These are phyloP conservation scores for Fusarium sp. DNA, from an alignment of 2,329 filamentous ascomycete species.

Conservation along the genomic window DNA sequence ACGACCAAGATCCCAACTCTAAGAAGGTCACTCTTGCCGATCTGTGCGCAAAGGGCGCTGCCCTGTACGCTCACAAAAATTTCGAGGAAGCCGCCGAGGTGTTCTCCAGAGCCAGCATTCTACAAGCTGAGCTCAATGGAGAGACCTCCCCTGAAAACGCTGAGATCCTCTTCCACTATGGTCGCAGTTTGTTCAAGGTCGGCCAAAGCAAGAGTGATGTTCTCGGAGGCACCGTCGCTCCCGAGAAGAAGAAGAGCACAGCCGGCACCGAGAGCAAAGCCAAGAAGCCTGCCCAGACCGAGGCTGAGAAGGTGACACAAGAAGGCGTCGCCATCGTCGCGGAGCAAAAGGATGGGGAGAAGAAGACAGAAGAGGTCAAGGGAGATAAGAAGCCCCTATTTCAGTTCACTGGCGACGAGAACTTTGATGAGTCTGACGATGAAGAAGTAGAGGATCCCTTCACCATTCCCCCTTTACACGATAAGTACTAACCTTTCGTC, in stretches of 20 bases:
- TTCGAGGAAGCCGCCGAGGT: constrained; percentile 88
- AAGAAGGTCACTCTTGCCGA: constrained; percentile 79
- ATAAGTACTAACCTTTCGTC: constrained; percentile 22
- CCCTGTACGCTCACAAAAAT: constrained; percentile 91
- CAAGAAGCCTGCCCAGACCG: constrained; percentile 59
- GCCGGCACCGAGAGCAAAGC: constrained; percentile 53
- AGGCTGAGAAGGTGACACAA: constrained; percentile 61
- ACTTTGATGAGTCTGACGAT: constrained; percentile 87
- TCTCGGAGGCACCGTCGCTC: constrained; percentile 82
- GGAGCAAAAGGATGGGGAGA: constrained; percentile 61
- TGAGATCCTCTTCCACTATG: constrained; percentile 94
- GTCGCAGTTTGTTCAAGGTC: constrained; percentile 92
- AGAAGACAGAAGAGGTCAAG: constrained; percentile 59
- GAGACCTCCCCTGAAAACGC: constrained; percentile 93
- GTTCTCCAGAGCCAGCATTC: constrained; percentile 89
- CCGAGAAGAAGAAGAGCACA: constrained; percentile 63
- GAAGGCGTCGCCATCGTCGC: constrained; percentile 62
- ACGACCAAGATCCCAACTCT: constrained; percentile 64
- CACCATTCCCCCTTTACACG: background rate
- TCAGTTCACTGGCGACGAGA: constrained; percentile 94
- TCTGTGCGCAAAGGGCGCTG: constrained; percentile 83
- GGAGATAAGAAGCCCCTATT: constrained; percentile 82
- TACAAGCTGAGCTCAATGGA: constrained; percentile 92
- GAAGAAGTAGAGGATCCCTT: constrained; percentile 65
- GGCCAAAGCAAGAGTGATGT: constrained; percentile 96